phyloP scores from a whole-genome alignment of 352 stramenopile species.

The Pythium monospermum region DNA sequence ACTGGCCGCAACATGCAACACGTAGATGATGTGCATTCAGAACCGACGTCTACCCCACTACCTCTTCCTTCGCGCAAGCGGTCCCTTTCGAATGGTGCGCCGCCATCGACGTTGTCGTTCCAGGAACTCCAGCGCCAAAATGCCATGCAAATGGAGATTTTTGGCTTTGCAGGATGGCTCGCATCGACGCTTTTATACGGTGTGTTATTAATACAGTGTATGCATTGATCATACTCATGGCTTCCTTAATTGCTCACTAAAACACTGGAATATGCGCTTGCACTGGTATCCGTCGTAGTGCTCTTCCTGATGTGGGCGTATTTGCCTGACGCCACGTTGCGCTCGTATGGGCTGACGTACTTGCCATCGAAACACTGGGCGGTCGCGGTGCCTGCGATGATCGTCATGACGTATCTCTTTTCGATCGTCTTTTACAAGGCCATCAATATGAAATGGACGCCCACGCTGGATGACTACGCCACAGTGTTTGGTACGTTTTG shows the following conservation, averaged over 20 bases:
- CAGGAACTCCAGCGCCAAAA: conserved; percentile 76
- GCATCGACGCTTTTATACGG: conserved; percentile 74
- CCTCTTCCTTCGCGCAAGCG: conserved; percentile 13
- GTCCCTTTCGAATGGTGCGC: conserved; percentile 14
- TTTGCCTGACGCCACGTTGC: conserved; percentile 69
- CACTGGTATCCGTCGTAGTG: conserved; percentile 26
- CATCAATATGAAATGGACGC: conserved; percentile 73
- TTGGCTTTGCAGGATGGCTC: conserved; percentile 83
- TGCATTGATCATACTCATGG: no score
- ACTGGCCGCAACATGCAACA: no score
- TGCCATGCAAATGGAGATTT: conserved; percentile 82
- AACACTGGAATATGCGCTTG: neutral
- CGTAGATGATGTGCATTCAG: no score
- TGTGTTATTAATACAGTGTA: no score
- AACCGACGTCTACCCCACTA: no score
- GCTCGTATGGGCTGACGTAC: conserved; percentile 82
- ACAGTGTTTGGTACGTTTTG: conserved; percentile 49
- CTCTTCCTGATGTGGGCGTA: conserved; percentile 88
- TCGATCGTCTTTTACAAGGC: conserved; percentile 82
- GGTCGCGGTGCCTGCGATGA: conserved; percentile 77
- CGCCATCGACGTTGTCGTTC: conserved; percentile 49
- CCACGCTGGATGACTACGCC: conserved; percentile 65
- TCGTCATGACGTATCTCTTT: conserved; percentile 80
- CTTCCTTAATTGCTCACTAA: no score
- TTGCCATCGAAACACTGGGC: conserved; percentile 89